Conservation (phyloP, 495 filamentous ascomycete species). For the Podospora pseudoanserina region DNA sequence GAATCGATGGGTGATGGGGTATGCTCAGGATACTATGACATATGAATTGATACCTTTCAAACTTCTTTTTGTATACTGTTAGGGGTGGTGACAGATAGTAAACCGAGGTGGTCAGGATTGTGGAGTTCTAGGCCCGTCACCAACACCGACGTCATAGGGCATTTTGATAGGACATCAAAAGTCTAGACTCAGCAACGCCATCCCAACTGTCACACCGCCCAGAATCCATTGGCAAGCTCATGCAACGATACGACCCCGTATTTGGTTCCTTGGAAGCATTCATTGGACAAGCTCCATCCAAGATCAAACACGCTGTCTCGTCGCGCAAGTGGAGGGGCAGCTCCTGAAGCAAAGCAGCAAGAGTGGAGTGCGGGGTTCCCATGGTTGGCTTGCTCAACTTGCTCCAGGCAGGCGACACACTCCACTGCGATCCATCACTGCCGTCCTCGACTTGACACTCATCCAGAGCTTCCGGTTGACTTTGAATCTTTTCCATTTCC, state of each 20-base stretch:
- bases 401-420: background rate
- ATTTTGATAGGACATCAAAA: background rate
- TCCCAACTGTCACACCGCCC: background rate
- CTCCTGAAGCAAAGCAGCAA: background rate
- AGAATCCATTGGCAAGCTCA: background rate
- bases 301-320: background rate
- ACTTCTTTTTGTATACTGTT: too few species aligned
- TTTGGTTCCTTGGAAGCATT: background rate
- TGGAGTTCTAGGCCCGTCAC: background rate
- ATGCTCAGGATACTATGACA: background rate
- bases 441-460: background rate
- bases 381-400: background rate
- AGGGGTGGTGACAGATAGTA: too few species aligned
- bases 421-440: background rate
- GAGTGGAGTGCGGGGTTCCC: background rate
- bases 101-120: background rate
- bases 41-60: background rate
- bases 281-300: background rate
- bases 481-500: background rate
- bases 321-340: background rate
- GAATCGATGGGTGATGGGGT: background rate
- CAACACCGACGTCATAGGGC: background rate
- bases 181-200: too few species aligned
- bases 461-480: conserved; percentile 4
- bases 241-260: background rate